These are phyloP conservation scores for Solanum microdontum DNA, from an alignment of 257 asterid genomes.

Conservation along the genomic window DNA sequence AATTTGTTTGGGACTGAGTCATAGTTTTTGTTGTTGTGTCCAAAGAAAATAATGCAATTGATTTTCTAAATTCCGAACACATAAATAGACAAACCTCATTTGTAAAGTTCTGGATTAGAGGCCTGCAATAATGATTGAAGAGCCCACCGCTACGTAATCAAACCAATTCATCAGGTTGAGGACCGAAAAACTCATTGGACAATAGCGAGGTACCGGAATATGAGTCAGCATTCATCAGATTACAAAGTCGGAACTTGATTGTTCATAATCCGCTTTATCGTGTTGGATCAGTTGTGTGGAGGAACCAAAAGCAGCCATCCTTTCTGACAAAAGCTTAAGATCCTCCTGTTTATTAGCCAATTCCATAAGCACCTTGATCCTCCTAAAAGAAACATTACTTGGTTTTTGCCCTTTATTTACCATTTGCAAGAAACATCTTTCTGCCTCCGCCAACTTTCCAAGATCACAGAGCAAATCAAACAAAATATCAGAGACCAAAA, in stretches of 20 bases:
- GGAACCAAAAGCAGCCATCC: constrained; percentile 61
- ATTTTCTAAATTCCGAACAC: background rate
- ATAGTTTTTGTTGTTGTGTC: background rate
- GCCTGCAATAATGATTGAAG: background rate
- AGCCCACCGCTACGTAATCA: background rate
- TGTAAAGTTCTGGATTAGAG: background rate
- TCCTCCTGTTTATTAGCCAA: constrained; percentile 50
- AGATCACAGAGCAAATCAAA: constrained; percentile 69
- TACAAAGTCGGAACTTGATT: background rate
- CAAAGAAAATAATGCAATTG: background rate
- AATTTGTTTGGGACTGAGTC: background rate
- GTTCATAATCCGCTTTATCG: background rate
- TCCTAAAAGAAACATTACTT: constrained; percentile 60
- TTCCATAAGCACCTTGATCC: constrained; percentile 90
- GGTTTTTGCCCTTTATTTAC: constrained; percentile 79
- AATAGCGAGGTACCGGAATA: background rate
- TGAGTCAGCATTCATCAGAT: background rate
- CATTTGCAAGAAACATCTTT: constrained; percentile 89
- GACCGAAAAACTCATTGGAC: background rate
- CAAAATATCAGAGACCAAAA: constrained; percentile 62
- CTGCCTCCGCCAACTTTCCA: constrained; percentile 72
- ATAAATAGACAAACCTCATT: background rate
- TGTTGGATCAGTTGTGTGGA: constrained; percentile 4
- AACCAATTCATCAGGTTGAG: background rate
- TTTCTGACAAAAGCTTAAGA: constrained; percentile 36